Base-by-base conservation (phyloP, 805 yeast species). In the Metschnikowia picachoensis region DNA sequence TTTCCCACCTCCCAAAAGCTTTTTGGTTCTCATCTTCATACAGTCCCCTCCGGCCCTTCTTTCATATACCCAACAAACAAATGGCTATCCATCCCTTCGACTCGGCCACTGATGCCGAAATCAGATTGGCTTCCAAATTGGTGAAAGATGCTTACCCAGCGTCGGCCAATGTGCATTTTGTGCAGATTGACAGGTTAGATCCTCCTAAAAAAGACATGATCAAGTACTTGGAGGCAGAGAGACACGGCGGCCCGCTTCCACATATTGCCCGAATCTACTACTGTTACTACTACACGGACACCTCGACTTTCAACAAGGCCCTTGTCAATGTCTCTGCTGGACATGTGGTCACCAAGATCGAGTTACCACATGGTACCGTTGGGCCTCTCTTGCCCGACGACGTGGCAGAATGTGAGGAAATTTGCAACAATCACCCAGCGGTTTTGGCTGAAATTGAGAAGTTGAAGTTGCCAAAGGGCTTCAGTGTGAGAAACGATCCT, bases 121-220 rank as follows among this genome's bases (percentile, higher is more conserved):
- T 82, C 58, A 71, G 75, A 61, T 63, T 74, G 51, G 78, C 86
- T 36, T 59, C 83, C 42, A 79, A 80, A 64, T 72, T 83, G 49
- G 68, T 83, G 66, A 83, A 82, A 67, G 84, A 79, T 60, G 60
- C 76, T 44, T 65, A 77, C 60, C 73, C 79, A 14, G 78, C 78
- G 30, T 59, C 67, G 15, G 78, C 73, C 39, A 68, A 72, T 54
- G 79, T 83, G 43, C 86, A 82, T 62, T 84, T 84, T 62, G 73
- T 78, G 41, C 86, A 80, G 62, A 67, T 82, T 49, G 91, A 85
- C 61, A 76, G 82, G 62, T 56, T 78, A 39, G 95, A 87, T 60
- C 95, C 95, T 29, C 91, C 95, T 50, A 87, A 87, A 75, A 70
- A 77, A 56, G 81, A 76, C 50, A 82, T 87, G 84, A 59, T 80